phyloP scores from a whole-genome alignment of 352 stramenopile genomes.

The Phytophthora pisi region DNA sequence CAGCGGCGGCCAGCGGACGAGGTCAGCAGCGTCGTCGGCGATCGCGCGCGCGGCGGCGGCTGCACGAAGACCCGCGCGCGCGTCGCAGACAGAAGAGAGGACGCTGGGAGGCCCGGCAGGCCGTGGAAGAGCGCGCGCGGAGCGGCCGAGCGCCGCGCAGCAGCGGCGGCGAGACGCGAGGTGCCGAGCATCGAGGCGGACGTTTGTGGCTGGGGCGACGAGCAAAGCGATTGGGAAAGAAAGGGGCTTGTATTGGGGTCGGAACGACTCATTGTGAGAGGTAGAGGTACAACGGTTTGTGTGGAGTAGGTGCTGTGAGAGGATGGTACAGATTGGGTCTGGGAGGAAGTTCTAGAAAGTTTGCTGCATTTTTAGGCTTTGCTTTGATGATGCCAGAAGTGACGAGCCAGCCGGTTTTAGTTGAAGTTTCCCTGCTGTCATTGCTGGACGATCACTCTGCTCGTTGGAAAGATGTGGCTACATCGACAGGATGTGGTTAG shows the following conservation, averaged over 20 bases:
- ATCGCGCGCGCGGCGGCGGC: constrained; percentile 19
- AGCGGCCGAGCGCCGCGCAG: background rate
- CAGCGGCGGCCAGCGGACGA: constrained; percentile 20
- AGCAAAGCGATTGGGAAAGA: background rate
- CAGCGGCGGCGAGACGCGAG: constrained; percentile 17
- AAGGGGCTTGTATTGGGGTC: background rate
- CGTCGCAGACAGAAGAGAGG: background rate
- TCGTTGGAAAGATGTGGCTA: too few species aligned
- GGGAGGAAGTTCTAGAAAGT: background rate
- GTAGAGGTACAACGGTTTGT: background rate
- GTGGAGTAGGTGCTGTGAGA: too few species aligned
- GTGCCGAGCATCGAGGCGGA: constrained; percentile 18
- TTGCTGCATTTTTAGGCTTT: background rate
- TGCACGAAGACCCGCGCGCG: constrained; percentile 20
- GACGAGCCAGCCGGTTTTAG: background rate
- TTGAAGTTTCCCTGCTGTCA: background rate
- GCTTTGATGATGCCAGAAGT: background rate
- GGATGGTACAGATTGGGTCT: background rate
- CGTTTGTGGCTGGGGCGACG: constrained; percentile 23
- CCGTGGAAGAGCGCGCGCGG: background rate
- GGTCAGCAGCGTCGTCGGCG: constrained; percentile 15
- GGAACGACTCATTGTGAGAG: background rate
- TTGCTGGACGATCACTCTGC: background rate
- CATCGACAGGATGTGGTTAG: too few species aligned
- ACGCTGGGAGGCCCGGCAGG: background rate